phyloP scores from a whole-genome alignment of 768 basidiomycete species.

The Gymnopilus dilepis region DNA sequence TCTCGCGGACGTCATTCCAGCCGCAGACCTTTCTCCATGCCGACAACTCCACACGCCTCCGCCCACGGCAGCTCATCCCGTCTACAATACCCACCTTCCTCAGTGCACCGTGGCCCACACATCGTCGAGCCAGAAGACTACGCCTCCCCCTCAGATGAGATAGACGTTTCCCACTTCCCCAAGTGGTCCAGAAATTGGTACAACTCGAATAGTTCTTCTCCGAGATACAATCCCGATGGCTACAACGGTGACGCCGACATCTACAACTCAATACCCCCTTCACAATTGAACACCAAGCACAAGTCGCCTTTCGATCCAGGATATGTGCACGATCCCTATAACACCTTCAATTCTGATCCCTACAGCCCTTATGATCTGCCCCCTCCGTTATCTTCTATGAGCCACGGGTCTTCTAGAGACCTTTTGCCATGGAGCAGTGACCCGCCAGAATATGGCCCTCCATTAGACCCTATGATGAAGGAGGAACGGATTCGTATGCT shows the following conservation, averaged over 20 bases:
- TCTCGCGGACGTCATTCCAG: conserved; percentile 21
- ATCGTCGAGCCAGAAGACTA: conserved; percentile 26
- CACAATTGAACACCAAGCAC: conserved; percentile 29
- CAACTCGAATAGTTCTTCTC: conserved; percentile 28
- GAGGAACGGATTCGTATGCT: conserved; percentile 76
- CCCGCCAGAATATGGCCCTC: conserved; percentile 45
- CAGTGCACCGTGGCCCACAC: conserved; percentile 27
- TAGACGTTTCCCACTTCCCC: conserved; percentile 68
- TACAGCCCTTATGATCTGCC: conserved; percentile 34
- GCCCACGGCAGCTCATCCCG: conserved; percentile 30
- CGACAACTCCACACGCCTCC: conserved; percentile 40
- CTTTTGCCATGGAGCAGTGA: conserved; percentile 60
- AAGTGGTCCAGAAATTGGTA: conserved; percentile 71
- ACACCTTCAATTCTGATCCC: conserved; percentile 28
- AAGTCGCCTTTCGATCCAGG: conserved; percentile 42
- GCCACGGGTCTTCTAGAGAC: conserved; percentile 47
- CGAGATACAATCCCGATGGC: conserved; percentile 12
- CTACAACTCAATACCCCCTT: conserved; percentile 32
- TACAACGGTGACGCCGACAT: conserved; percentile 27
- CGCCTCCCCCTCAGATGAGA: conserved; percentile 43
- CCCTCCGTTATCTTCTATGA: conserved; percentile 39
- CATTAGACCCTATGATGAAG: conserved; percentile 56
- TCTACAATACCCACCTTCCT: conserved; percentile 11
- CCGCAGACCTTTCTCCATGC: conserved; percentile 55
- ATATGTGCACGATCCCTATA: conserved; percentile 35